A percentile compares a stretch with the other conserved stretches of the same genome.
phyloP scores from a whole-genome alignment of 495 filamentous ascomycete species.

The Alectoria sarmentosa region DNA sequence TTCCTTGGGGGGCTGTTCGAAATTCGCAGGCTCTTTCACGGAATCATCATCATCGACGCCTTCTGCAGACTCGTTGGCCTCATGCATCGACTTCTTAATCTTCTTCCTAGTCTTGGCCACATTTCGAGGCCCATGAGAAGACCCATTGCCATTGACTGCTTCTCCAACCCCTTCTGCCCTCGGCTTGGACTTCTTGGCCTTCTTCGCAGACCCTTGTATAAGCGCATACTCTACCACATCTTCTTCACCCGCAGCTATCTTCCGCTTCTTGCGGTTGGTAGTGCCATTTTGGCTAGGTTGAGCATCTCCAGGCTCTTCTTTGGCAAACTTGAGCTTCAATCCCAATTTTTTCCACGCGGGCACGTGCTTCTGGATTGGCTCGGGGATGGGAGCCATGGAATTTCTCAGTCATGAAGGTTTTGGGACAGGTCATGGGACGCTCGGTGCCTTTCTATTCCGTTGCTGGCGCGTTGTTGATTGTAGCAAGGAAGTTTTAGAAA shows the following conservation, averaged over 20 bases:
- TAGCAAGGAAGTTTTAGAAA: neutral
- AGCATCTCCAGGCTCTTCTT: conserved; percentile 36
- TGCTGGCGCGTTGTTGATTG: neutral
- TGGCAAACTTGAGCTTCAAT: conserved; percentile 62
- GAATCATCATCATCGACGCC: conserved; percentile 18
- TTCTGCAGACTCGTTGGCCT: neutral
- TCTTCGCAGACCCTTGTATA: neutral
- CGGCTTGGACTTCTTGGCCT: neutral
- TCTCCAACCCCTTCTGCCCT: neutral
- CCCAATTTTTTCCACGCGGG: conserved; percentile 75
- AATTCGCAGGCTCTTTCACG: conserved; percentile 1
- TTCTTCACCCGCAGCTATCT: neutral
- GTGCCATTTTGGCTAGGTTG: conserved; percentile 9
- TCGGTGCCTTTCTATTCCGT: neutral
- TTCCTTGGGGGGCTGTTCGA: conserved; percentile 15
- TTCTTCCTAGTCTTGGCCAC: neutral
- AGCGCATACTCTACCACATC: neutral
- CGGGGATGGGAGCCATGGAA: conserved; percentile 26
- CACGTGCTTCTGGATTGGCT: conserved; percentile 38
- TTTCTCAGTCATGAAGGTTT: neutral
- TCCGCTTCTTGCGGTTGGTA: conserved; percentile 12
- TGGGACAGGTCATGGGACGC: neutral
- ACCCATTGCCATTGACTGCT: neutral
- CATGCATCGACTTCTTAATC: neutral
- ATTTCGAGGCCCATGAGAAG: neutral